Conservation (phyloP, 176 grass and related monocot genomes). For the Rhynchospora breviuscula region DNA sequence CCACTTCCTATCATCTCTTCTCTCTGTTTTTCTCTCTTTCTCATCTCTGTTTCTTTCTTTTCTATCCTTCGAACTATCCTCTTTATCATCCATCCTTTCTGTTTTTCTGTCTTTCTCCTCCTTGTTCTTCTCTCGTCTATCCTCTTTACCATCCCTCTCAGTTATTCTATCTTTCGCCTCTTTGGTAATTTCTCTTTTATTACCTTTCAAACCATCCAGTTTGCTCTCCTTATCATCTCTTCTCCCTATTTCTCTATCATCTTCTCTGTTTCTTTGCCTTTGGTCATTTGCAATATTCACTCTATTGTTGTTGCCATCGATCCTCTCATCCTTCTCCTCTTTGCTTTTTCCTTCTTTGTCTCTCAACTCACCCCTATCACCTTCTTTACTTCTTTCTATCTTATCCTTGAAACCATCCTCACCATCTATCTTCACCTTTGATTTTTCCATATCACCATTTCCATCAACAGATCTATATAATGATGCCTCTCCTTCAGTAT, state of each 20-base stretch:
- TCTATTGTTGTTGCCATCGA: conserved; percentile 31
- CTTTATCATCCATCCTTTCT: conserved; percentile 17
- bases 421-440: conserved; percentile 36
- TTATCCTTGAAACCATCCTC: conserved; percentile 43
- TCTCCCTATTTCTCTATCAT: conserved; percentile 3
- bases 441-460: conserved; percentile 41
- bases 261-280: not conserved
- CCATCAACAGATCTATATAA: conserved; percentile 24
- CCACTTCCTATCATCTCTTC: conserved; percentile 33
- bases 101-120: conserved; percentile 43
- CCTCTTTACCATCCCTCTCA: conserved; percentile 36
- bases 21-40: conserved; percentile 43
- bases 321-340: conserved; percentile 42
- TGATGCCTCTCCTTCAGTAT: conserved; percentile 24
- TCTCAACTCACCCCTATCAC: conserved; percentile 31
- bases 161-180: conserved; percentile 25
- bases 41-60: conserved; percentile 44
- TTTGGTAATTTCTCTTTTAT: conserved; percentile 16
- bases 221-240: conserved; percentile 19
- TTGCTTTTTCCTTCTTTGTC: conserved; percentile 50
- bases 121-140: conserved; percentile 37
- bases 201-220: not conserved
- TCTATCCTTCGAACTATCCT: conserved; percentile 19
- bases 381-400: conserved; percentile 35
- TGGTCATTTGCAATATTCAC: not conserved